phyloP scores from a whole-genome alignment of 78 protist species.

The Planoprotostelium fungivorum region DNA sequence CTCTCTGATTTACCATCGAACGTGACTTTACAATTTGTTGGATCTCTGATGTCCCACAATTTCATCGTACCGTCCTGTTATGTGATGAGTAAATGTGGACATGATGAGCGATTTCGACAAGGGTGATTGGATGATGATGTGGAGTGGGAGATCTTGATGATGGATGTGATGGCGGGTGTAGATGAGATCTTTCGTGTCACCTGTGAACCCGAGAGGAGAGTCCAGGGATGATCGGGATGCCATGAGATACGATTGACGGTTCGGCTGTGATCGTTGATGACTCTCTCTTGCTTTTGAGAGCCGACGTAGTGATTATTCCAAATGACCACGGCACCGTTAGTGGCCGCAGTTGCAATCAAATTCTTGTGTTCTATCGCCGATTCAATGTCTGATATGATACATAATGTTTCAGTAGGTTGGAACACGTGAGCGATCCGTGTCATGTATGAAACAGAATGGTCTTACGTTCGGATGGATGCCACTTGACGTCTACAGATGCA shows the following conservation, averaged over 20 bases:
- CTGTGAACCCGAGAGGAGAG: conserved; percentile 57
- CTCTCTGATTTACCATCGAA: conserved; percentile 44
- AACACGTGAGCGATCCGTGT: too few species aligned
- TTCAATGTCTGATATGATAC: too few species aligned
- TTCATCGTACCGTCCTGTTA: background rate
- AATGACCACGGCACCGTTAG: conserved; percentile 69
- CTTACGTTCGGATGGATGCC: background rate
- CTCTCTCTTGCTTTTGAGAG: conserved; percentile 28
- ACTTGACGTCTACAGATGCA: background rate
- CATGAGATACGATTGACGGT: conserved; percentile 55
- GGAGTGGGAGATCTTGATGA: too few species aligned
- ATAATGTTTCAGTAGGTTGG: too few species aligned
- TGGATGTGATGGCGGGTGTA: too few species aligned
- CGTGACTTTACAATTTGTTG: conserved; percentile 20
- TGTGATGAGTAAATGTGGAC: background rate
- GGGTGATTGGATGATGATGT: too few species aligned
- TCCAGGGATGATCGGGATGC: conserved; percentile 16
- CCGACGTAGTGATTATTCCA: conserved; percentile 57
- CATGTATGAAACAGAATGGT: too few species aligned
- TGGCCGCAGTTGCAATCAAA: conserved; percentile 74
- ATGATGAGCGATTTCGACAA: too few species aligned
- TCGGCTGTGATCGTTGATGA: conserved; percentile 47
- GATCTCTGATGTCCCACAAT: conserved; percentile 45
- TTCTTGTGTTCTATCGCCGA: conserved; percentile 30
- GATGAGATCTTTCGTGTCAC: conserved; percentile 29